Evolutionary conservation across 805 yeast species (phyloP).

Genomic region (Aciculoconidium aculeatum): DNA sequence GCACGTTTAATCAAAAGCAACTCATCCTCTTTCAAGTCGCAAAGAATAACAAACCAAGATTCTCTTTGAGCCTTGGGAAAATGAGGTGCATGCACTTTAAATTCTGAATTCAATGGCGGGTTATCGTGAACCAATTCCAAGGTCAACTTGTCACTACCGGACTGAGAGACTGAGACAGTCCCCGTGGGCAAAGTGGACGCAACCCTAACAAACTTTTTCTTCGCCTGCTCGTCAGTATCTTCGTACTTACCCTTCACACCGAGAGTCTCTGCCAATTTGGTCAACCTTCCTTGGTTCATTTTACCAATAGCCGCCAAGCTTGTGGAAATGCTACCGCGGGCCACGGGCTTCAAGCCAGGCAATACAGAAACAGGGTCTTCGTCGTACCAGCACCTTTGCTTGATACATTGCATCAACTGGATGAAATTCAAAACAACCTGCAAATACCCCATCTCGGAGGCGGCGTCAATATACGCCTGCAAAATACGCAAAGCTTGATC

Average conservation of each 20-base stretch:
- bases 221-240: conserved; percentile 10
- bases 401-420: conserved; percentile 74
- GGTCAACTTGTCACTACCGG: conserved; percentile 23
- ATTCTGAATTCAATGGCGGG: conserved; percentile 46
- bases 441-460: conserved; percentile 75
- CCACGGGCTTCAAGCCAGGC: conserved; percentile 37
- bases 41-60: conserved; percentile 77
- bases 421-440: conserved; percentile 57
- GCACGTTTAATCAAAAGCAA: conserved; percentile 68
- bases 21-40: conserved; percentile 46
- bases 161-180: conserved; percentile 35
- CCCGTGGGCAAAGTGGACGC: conserved; percentile 62
- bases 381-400: conserved; percentile 85
- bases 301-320: conserved; percentile 40
- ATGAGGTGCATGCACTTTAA: conserved; percentile 66
- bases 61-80: conserved; percentile 91
- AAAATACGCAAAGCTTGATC: conserved; percentile 92
- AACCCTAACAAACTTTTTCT: conserved; percentile 46
- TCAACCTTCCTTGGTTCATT: conserved; percentile 28
- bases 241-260: conserved; percentile 24
- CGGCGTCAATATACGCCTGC: conserved; percentile 88
- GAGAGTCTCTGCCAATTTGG: conserved; percentile 29
- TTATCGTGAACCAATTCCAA: conserved; percentile 53
- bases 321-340: conserved; percentile 6
- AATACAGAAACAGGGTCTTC: conserved; percentile 57